Conservation (phyloP, 768 basidiomycete species). For the Xerocomellus amylosporus region DNA sequence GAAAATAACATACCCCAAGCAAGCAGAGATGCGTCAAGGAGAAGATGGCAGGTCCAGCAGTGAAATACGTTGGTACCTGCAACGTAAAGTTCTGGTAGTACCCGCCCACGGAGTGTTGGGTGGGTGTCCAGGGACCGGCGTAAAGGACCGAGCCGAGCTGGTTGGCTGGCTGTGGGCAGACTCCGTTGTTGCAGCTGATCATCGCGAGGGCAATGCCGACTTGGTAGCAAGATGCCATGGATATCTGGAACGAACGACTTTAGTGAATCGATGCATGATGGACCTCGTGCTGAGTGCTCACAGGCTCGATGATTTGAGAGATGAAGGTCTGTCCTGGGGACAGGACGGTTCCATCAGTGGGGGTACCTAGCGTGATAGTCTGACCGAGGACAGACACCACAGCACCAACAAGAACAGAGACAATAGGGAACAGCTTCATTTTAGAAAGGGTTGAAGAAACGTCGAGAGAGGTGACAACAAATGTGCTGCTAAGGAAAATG, state of each 20-base stretch:
- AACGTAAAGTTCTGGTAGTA: slow-evolving; percentile 31
- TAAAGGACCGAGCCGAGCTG: slow-evolving; percentile 28
- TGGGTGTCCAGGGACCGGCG: slow-evolving; percentile 29
- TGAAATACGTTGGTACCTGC: slow-evolving; percentile 3
- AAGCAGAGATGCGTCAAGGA: slow-evolving; percentile 31
- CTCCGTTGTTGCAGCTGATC: slow-evolving; percentile 15
- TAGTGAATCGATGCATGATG: background rate
- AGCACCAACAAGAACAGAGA: background rate
- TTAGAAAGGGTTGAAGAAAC: background rate
- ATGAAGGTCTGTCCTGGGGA: slow-evolving; percentile 17
- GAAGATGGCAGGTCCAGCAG: slow-evolving; percentile 26
- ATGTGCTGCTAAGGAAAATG: background rate
- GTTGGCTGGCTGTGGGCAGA: slow-evolving; percentile 21
- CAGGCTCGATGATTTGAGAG: slow-evolving; percentile 21
- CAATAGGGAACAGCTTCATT: slow-evolving; percentile 19
- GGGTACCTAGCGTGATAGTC: slow-evolving; percentile 27
- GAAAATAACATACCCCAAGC: slow-evolving; percentile 23
- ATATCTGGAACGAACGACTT: slow-evolving; percentile 9
- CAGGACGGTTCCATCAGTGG: slow-evolving; percentile 20
- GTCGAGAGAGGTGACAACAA: background rate
- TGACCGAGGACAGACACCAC: slow-evolving; percentile 20
- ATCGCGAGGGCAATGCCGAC: slow-evolving; percentile 33
- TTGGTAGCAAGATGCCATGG: slow-evolving; percentile 19
- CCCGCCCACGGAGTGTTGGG: slow-evolving; percentile 14
- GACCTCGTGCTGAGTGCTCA: slow-evolving; percentile 4